Conservation (phyloP, 2,329 filamentous ascomycete genomes). For the Corinectria fuckeliana region DNA sequence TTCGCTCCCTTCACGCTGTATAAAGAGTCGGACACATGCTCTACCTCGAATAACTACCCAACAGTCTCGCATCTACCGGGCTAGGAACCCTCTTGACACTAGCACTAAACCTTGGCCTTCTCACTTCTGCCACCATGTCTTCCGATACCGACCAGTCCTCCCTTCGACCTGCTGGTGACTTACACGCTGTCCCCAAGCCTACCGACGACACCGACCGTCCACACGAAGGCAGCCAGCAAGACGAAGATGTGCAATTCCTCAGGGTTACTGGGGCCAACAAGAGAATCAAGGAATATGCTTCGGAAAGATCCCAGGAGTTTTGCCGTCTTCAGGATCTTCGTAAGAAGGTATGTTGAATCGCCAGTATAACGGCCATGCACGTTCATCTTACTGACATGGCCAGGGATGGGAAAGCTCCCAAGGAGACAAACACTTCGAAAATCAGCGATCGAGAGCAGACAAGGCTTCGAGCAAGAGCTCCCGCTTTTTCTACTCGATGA, state of each 20-base stretch:
- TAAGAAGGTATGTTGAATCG: slow-evolving; percentile 7
- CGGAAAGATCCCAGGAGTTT: slow-evolving; percentile 9
- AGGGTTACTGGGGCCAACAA: not conserved
- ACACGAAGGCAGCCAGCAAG: not conserved
- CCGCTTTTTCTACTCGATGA: slow-evolving; percentile 48
- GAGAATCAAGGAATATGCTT: slow-evolving; percentile 4
- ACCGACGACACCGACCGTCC: too few relatives aligned
- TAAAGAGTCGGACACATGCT: not conserved
- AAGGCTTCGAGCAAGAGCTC: slow-evolving; percentile 29
- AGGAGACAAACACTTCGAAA: slow-evolving; percentile 52
- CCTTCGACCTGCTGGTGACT: not conserved
- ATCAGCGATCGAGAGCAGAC: slow-evolving; percentile 48
- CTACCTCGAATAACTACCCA: not conserved
- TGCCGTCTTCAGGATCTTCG: slow-evolving; percentile 9
- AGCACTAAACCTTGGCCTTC: too few relatives aligned
- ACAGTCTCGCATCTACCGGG: not conserved
- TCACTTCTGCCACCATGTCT: not conserved
- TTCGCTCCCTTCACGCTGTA: too few relatives aligned
- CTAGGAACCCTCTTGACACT: too few relatives aligned
- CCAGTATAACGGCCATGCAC: fast-evolving
- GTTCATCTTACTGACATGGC: not conserved
- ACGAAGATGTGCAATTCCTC: not conserved
- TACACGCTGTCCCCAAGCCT: not conserved
- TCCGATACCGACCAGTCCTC: not conserved
- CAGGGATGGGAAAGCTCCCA: slow-evolving; percentile 53